Evolutionary conservation across 371 early-diverging fungal genomes (phyloP), one percentile per base, ranked within the genome.

Genomic region (Catenaria anguillulae): DNA sequence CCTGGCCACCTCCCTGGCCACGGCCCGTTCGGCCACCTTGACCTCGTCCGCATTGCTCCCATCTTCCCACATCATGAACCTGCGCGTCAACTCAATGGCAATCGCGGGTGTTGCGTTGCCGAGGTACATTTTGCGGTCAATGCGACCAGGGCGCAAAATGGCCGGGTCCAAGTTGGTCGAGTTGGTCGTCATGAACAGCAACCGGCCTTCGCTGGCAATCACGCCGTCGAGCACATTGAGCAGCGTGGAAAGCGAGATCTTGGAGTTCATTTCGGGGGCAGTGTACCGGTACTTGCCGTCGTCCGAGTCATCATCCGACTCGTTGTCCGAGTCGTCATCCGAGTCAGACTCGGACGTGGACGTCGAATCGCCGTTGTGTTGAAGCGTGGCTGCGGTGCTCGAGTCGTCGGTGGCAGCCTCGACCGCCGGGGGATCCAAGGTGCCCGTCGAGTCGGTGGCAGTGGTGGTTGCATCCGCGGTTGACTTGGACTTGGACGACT

Each of bases 201-300:
- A 24, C 3, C 70, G 62, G 19, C 79, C 81, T 62, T 79, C 76
- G 43, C 55, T 75, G 6, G 71, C 74, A 15, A 75, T 77, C 61
- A 83, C 69, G 17, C 84, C 84, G 68, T 84, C 84, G 24, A 84
- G 64, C 42, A 78, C 78, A 62, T 84, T 84, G 46, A 84, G 69
- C 2, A 82, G 69, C 46, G 73, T 31, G 71, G 52, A 70, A 73
- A 76, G 13, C 71, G 73, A 33, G 68, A 65, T 61, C n/a, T n/a
- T n/a, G n/a, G 74, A 37, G 5, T 23, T 19, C 23, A 37, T 23
- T 24, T 24, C 10, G 6, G 23, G 46, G 19, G 8, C n/a, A 74
- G 74, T 78, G 48, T 40, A 54, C 26, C 17, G 55, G 26, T 37
- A 45, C 6, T 29, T 31, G n/a, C n/a, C n/a, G n/a, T n/a, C n/a